phyloP scores from a whole-genome alignment of 2,329 filamentous ascomycete species.

The Calonectria henricotiae region DNA sequence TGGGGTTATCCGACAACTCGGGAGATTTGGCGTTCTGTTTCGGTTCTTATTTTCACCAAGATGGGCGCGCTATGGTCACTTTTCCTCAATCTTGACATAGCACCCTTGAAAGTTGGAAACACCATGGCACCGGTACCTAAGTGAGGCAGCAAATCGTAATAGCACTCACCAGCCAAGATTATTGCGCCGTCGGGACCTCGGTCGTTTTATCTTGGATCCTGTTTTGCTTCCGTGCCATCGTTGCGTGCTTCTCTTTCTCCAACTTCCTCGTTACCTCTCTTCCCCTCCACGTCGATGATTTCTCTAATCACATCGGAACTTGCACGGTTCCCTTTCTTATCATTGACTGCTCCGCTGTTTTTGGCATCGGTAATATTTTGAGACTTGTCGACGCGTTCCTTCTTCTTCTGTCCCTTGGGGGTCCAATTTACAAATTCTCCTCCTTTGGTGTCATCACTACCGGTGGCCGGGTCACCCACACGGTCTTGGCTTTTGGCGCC shows the following conservation, averaged over 20 bases:
- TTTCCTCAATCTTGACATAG: not conserved
- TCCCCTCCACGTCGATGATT: slow-evolving; percentile 6
- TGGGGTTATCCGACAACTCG: not conserved
- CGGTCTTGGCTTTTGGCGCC: not conserved
- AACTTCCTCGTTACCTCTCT: not conserved
- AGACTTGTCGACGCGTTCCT: not conserved
- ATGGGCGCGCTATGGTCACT: not conserved
- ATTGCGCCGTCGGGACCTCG: not conserved
- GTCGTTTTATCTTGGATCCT: not conserved
- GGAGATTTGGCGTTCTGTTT: not conserved
- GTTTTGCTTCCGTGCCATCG: not conserved
- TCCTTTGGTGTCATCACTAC: not conserved
- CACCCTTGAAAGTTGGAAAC: not conserved
- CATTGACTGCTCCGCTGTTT: not conserved
- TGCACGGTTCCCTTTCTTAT: not conserved
- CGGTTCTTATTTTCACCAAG: not conserved
- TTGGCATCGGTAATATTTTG: not conserved
- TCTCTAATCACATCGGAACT: slow-evolving; percentile 13
- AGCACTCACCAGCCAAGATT: not conserved
- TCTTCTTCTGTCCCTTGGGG: not conserved
- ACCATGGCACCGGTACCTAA: not conserved
- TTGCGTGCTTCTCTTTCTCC: not conserved
- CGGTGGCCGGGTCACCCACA: not conserved
- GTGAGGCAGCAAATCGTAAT: not conserved
- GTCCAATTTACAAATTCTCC: not conserved